Evolutionary conservation across 2,329 filamentous ascomycete genomes (phyloP).

Genomic region (Ascochyta lentis): DNA sequence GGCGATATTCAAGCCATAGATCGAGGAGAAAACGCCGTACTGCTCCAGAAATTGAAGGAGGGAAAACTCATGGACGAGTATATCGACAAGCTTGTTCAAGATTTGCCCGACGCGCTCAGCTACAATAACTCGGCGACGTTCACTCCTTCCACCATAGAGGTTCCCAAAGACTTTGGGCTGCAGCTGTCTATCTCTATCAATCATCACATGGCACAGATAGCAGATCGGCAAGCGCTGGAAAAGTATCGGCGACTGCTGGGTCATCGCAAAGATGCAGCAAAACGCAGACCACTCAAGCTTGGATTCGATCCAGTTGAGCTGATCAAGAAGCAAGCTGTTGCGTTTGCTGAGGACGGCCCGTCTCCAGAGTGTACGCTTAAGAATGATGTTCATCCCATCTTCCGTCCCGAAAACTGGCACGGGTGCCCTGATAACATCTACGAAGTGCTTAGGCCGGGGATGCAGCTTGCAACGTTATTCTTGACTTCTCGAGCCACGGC

Average conservation of each 20-base stretch:
- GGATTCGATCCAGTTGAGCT: conserved; percentile 50
- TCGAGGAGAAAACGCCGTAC: conserved; percentile 35
- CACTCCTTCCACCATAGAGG: conserved; percentile 48
- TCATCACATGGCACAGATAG: conserved; percentile 48
- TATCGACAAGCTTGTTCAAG: conserved; percentile 46
- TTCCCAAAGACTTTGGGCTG: conserved; percentile 47
- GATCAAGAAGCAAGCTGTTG: conserved; percentile 49
- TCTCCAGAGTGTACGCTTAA: conserved; percentile 39
- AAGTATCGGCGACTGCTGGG: conserved; percentile 49
- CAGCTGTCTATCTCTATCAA: conserved; percentile 50
- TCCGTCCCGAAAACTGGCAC: conserved; percentile 49
- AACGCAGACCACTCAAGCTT: conserved; percentile 41
- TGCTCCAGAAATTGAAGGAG: conserved; percentile 46
- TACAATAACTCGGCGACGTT: conserved; percentile 44
- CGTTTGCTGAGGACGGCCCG: conserved; percentile 31
- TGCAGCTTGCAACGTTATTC: conserved; percentile 43
- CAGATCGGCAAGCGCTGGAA: conserved; percentile 46
- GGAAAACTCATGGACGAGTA: conserved; percentile 47
- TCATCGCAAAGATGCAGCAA: conserved; percentile 41
- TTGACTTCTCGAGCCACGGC: conserved; percentile 47
- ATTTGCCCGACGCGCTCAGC: conserved; percentile 44
- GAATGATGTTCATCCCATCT: conserved; percentile 47
- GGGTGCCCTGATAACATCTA: conserved; percentile 48
- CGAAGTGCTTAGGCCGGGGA: conserved; percentile 47
- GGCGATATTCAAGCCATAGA: conserved; percentile 32